Evolutionary conservation across 805 yeast genomes (phyloP).

Genomic region (Monosporozyma siamensis): DNA sequence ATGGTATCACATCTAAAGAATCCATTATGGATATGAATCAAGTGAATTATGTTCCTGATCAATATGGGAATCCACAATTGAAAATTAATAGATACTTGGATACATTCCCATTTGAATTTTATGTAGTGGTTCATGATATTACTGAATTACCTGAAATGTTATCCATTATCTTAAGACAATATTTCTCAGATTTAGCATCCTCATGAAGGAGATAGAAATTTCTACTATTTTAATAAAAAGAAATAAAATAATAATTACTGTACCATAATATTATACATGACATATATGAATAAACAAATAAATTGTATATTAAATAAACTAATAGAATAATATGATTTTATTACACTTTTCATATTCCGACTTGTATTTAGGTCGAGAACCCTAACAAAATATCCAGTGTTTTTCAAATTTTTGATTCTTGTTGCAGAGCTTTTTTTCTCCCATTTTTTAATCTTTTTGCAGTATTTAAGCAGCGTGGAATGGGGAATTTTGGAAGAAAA

Average conservation of each 20-base stretch:
- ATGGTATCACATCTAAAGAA: constrained; percentile 69
- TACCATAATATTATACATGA: not conserved
- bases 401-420: no score
- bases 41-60: constrained; percentile 70
- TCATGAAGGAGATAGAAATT: not conserved
- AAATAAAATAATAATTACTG: not conserved
- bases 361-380: not conserved
- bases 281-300: no score
- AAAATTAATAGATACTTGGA: constrained; percentile 81
- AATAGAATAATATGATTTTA: not conserved
- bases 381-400: not conserved
- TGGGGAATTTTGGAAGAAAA: no score
- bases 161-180: constrained; percentile 81
- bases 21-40: constrained; percentile 93
- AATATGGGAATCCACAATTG: constrained; percentile 58
- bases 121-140: constrained; percentile 85
- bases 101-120: constrained; percentile 92
- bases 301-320: not conserved
- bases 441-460: no score
- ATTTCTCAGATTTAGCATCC: constrained; percentile 62
- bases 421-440: no score
- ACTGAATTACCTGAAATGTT: constrained; percentile 87
- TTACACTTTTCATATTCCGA: not conserved
- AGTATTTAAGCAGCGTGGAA: no score
- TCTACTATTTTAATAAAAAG: not conserved